Percentiles rank a stretch among this genome's conserved stretches.
Evolutionary conservation across 2,329 filamentous ascomycete species (phyloP).

Genomic region (Cladosporium sp.): DNA sequence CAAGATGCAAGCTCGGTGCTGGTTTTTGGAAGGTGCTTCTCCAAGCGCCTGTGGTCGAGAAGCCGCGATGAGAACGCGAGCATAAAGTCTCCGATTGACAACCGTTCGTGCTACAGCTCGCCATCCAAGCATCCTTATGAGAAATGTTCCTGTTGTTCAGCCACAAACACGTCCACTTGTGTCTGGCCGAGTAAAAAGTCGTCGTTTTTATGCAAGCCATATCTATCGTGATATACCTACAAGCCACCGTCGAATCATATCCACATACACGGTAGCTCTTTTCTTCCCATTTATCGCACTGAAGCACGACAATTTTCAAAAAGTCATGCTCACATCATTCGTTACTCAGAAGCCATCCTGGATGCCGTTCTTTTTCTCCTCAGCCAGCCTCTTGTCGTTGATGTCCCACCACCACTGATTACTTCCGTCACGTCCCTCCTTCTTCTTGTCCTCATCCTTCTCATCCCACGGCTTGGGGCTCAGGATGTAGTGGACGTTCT

Average conservation of each 20-base stretch:
- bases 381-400: constrained; percentile 50
- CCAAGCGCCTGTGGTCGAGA: not conserved
- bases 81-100: not conserved
- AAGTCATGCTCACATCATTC: not conserved
- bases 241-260: not conserved
- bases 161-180: not conserved
- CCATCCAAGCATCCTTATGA: not conserved
- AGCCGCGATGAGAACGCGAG: not conserved
- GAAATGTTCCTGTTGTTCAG: not conserved
- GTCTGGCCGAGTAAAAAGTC: not conserved
- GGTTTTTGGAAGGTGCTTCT: not conserved
- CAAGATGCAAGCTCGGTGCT: not conserved
- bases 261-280: not conserved
- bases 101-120: not conserved
- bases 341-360: constrained; percentile 52
- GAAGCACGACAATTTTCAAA: not conserved
- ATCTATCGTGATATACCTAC: not conserved
- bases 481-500: constrained; percentile 64
- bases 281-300: not conserved
- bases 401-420: constrained; percentile 60
- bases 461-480: constrained; percentile 66
- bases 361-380: constrained; percentile 51
- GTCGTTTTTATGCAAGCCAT: not conserved
- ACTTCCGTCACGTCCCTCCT: constrained; percentile 46
- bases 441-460: constrained; percentile 40